Conservation (phyloP, 2,329 filamentous ascomycete species). For the Exserohilum rostratum region DNA sequence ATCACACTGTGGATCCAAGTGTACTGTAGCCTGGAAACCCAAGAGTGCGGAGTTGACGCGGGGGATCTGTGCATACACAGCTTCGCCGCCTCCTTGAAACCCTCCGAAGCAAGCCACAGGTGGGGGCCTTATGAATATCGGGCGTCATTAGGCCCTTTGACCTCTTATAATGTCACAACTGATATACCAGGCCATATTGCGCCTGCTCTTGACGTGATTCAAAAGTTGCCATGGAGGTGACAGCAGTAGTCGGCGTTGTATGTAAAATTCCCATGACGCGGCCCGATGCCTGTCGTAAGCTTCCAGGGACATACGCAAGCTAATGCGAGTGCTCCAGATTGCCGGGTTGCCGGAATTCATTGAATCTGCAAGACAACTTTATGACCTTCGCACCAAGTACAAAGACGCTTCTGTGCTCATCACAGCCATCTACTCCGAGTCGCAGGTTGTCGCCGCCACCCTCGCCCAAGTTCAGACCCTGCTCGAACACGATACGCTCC, state of each 20-base stretch:
- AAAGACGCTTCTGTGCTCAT: conserved; percentile 41
- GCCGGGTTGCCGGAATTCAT: conserved; percentile 35
- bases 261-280: not conserved
- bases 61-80: conserved; percentile 13
- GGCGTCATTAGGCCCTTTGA: not conserved
- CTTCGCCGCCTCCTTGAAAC: not conserved
- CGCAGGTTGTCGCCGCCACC: conserved; percentile 42
- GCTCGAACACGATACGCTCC: conserved; percentile 34
- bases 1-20: not conserved
- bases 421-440: conserved; percentile 43
- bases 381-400: conserved; percentile 38
- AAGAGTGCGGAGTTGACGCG: conserved; percentile 1
- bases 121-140: not conserved
- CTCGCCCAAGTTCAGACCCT: conserved; percentile 41
- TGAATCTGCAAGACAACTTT: conserved; percentile 37
- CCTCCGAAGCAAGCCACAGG: not conserved
- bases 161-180: not conserved
- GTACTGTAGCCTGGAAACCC: not conserved
- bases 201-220: not conserved
- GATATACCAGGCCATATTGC: not conserved
- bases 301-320: conserved; percentile 2
- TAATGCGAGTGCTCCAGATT: conserved; percentile 20
- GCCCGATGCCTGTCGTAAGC: not conserved
- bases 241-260: conserved; percentile 14
- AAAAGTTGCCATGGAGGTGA: conserved; percentile 7